Evolutionary conservation across 1,284 basidiomycete species (phyloP), one percentile per base, ranked within the genome.

Genomic region (Papiliotrema fonsecae): DNA sequence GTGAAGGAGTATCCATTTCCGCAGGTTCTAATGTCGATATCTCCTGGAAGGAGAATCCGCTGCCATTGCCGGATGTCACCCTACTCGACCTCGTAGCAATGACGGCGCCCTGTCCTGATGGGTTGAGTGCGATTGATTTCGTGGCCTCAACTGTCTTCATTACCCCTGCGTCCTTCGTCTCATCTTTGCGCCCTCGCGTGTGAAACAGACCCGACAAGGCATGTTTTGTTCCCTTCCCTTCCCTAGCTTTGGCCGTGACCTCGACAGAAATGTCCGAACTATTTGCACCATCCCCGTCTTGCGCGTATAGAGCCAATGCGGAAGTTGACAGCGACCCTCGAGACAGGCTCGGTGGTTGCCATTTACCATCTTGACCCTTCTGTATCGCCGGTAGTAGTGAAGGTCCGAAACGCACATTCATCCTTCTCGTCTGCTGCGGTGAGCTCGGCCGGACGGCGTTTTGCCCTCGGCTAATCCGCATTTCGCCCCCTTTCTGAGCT

Each of bases 261-360:
- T 51, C 44, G 4, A n/a, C n/a, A n/a, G n/a, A n/a, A n/a, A n/a
- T n/a, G n/a, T n/a, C n/a, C n/a, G n/a, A n/a, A n/a, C n/a, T n/a
- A n/a, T n/a, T n/a, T n/a, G n/a, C n/a, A n/a, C 46, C 54, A 11
- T 52, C 56, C 19, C 52, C 40, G 7, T 47, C 50, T 7, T 49
- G 31, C 9, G 45, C 44, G 24, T 55, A 54, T 13, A 52, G 21
- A 4, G 55, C 54, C 19, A 65, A 47, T 7, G 61, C 61, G 13
- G 62, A 61, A 6, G 64, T 67, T 5, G 64, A 67, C 50, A 65
- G 44, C 16, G 64, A 67, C 5, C 64, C 64, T 28, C 58, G 47
- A 3, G 64, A 67, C 18, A 67, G 39, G 3, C 60, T 64, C n/a
- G 64, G 64, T n/a, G 56, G 51, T 47, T 67, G 64, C 64, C 64